Percentiles rank a stretch among this genome's conserved stretches.
phyloP scores from a whole-genome alignment of 768 basidiomycete genomes.

The Pleurotus ostreatus region DNA sequence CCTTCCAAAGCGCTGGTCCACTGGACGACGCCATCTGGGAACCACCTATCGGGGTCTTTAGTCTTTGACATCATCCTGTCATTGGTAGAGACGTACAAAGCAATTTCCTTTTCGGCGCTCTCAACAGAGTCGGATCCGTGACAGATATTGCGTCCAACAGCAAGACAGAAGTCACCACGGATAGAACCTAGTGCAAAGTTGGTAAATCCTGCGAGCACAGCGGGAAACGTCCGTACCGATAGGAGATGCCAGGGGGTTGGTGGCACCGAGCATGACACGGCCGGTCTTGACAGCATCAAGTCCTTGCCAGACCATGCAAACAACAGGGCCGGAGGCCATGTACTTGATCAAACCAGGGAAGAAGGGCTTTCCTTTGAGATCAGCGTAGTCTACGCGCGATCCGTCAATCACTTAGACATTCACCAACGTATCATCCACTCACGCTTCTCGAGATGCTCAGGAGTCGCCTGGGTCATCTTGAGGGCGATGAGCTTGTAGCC shows the following conservation, averaged over 20 bases:
- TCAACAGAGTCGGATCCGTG: conserved; percentile 90
- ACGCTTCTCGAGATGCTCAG: conserved; percentile 91
- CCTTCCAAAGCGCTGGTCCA: conserved; percentile 59
- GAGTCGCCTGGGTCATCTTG: conserved; percentile 80
- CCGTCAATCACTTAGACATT: conserved; percentile 13
- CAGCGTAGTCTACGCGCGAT: conserved; percentile 75
- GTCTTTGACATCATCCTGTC: too few relatives aligned
- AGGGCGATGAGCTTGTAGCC: conserved; percentile 97
- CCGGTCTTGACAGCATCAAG: conserved; percentile 93
- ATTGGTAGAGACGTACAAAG: conserved; percentile 53
- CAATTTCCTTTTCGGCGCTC: conserved; percentile 91
- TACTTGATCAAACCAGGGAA: conserved; percentile 96
- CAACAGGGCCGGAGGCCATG: conserved; percentile 94
- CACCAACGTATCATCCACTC: conserved; percentile 19
- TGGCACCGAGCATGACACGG: conserved; percentile 92
- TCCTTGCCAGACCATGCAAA: conserved; percentile 95
- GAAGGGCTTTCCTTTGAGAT: conserved; percentile 92
- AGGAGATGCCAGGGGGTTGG: conserved; percentile 89
- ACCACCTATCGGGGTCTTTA: conserved; percentile 56
- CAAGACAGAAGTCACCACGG: conserved; percentile 92
- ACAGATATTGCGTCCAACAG: conserved; percentile 93
- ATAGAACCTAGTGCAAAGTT: conserved; percentile 64
- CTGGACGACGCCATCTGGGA: conserved; percentile 81
- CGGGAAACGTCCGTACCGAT: conserved; percentile 50
- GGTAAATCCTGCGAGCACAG: neutral